These are phyloP conservation scores for Raphidocelis subcapitata DNA, from an alignment of 139 green algal species.

Conservation along the genomic window DNA sequence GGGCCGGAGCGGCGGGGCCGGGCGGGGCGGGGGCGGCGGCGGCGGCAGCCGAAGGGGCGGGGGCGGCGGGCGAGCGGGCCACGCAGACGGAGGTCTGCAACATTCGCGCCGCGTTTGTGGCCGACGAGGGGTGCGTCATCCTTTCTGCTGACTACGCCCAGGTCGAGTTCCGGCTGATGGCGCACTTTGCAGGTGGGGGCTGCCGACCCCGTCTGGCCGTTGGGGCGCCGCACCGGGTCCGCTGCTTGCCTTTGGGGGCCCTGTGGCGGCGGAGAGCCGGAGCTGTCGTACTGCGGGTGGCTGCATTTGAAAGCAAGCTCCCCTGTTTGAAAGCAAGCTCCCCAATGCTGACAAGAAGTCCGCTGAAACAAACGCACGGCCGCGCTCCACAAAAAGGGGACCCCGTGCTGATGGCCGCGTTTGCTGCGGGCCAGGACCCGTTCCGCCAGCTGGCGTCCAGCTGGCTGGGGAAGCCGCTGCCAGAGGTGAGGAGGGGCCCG, in stretches of 20 bases:
- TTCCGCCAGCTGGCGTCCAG: constrained; percentile 72
- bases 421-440: constrained; percentile 62
- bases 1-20: not conserved
- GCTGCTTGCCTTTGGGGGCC: too few relatives aligned
- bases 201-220: too few relatives aligned
- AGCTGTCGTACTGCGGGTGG: too few relatives aligned
- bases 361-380: too few relatives aligned
- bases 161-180: constrained; percentile 90
- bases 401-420: constrained; percentile 43
- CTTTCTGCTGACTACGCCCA: constrained; percentile 82
- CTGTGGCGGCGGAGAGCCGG: too few relatives aligned
- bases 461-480: constrained; percentile 46
- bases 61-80: not conserved
- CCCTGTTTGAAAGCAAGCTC: too few relatives aligned
- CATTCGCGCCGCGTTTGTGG: constrained; percentile 51
- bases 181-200: constrained; percentile 72
- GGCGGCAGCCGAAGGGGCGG: not conserved
- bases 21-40: too few relatives aligned
- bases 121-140: constrained; percentile 38
- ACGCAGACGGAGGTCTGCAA: constrained; percentile 28
- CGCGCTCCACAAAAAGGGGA: too few relatives aligned
- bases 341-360: too few relatives aligned
- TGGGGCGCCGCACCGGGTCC: too few relatives aligned
- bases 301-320: too few relatives aligned
- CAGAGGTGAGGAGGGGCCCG: constrained; percentile 58